These are phyloP conservation scores for Collybia nuda DNA, from an alignment of 768 basidiomycete genomes.

Conservation along the genomic window DNA sequence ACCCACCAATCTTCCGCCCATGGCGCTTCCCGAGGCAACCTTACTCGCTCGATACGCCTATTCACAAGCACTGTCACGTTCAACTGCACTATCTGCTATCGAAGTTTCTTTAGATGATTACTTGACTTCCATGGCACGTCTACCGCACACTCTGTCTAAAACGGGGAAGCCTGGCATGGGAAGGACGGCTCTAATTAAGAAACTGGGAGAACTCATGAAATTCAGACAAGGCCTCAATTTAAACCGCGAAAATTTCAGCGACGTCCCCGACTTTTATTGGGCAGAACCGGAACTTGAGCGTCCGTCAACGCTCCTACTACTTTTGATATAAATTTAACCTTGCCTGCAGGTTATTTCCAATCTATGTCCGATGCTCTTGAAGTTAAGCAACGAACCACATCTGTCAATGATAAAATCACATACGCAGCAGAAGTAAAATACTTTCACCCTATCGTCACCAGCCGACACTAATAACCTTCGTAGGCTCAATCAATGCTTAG, in stretches of 20 bases:
- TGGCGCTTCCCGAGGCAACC: conserved; percentile 66
- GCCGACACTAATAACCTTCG: conserved; percentile 3
- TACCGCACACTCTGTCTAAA: conserved; percentile 73
- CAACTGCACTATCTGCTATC: conserved; percentile 84
- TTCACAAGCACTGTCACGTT: conserved; percentile 88
- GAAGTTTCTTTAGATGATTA: conserved; percentile 84
- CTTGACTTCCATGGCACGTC: conserved; percentile 74
- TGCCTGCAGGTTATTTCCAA: conserved; percentile 71
- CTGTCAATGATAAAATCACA: conserved; percentile 90
- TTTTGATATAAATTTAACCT: neutral
- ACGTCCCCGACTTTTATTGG: conserved; percentile 94
- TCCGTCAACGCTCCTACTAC: conserved; percentile 24
- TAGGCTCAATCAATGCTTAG: conserved; percentile 86
- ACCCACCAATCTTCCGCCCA: conserved; percentile 44
- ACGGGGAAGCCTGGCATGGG: conserved; percentile 85
- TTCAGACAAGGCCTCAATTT: conserved; percentile 92
- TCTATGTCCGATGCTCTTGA: conserved; percentile 85
- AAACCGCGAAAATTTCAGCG: conserved; percentile 85
- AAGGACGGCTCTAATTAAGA: conserved; percentile 83
- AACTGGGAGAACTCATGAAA: conserved; percentile 88
- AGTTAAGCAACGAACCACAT: conserved; percentile 75
- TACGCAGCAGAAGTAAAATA: conserved; percentile 75
- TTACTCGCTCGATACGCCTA: conserved; percentile 87
- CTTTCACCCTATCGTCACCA: neutral
- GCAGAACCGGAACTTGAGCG: conserved; percentile 88